A percentile compares a stretch with the other conserved stretches of the same genome.
These are phyloP conservation scores for Ophiostoma montium DNA, from an alignment of 2,329 filamentous ascomycete genomes.

Conservation along the genomic window DNA sequence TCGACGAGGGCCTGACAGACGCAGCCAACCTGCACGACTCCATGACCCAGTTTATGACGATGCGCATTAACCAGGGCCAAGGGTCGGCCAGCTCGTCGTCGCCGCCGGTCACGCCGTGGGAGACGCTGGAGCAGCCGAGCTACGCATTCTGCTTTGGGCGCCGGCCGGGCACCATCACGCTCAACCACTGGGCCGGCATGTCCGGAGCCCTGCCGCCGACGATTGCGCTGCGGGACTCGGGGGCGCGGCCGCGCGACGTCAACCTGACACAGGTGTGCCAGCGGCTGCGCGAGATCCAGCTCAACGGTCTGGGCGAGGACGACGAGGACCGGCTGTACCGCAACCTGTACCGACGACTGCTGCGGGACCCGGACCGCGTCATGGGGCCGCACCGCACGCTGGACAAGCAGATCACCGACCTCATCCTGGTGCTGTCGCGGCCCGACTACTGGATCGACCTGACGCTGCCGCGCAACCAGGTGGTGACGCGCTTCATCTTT, in stretches of 20 bases:
- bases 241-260: constrained; percentile 45
- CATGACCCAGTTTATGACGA: constrained; percentile 45
- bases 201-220: constrained; percentile 41
- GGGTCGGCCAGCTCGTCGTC: constrained; percentile 19
- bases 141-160: constrained; percentile 53
- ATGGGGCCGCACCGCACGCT: constrained; percentile 47
- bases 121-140: constrained; percentile 61
- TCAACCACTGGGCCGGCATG: constrained; percentile 54
- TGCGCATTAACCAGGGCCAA: constrained; percentile 26
- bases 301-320: constrained; percentile 37
- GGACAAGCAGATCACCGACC: constrained; percentile 58
- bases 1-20: constrained; percentile 28
- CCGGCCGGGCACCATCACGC: constrained; percentile 54
- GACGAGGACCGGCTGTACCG: constrained; percentile 45
- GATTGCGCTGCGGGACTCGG: constrained; percentile 44
- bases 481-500: constrained; percentile 59
- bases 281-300: constrained; percentile 44
- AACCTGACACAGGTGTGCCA: constrained; percentile 42
- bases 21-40: constrained; percentile 35
- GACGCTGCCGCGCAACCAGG: constrained; percentile 53
- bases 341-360: constrained; percentile 51
- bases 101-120: constrained; percentile 42
- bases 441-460: constrained; percentile 58
- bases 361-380: constrained; percentile 52
- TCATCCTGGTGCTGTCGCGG: constrained; percentile 55